Evolutionary conservation across 2,329 filamentous ascomycete species (phyloP).

Genomic region (Colletotrichum chrysophilum): DNA sequence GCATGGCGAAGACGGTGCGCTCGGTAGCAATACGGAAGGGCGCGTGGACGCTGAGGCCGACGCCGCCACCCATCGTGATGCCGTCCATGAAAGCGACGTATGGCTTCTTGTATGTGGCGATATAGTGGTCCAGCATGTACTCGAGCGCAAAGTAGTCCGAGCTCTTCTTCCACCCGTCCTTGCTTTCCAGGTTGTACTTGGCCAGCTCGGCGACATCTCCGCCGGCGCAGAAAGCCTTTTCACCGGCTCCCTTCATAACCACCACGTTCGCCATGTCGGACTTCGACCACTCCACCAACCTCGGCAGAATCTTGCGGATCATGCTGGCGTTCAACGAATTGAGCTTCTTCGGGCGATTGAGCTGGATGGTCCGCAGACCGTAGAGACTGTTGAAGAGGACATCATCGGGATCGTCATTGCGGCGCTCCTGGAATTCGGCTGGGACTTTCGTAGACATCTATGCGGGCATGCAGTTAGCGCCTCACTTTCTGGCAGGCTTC

Average conservation of each 20-base stretch:
- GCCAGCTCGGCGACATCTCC: conserved; percentile 88
- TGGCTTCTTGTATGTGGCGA: conserved; percentile 91
- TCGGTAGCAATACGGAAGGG: conserved; percentile 97
- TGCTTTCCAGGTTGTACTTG: conserved; percentile 69
- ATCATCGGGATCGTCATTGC: conserved; percentile 81
- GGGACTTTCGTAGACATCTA: conserved; percentile 41
- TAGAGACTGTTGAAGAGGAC: conserved; percentile 90
- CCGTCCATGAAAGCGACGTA: conserved; percentile 97
- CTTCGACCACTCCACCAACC: conserved; percentile 91
- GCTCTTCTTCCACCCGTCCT: conserved; percentile 75
- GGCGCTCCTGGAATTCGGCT: conserved; percentile 56
- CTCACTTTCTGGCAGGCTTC: not conserved
- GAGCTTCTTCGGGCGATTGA: conserved; percentile 90
- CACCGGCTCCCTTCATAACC: conserved; percentile 88
- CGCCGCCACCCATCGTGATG: conserved; percentile 97
- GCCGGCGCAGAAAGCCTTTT: conserved; percentile 88
- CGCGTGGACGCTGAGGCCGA: conserved; percentile 91
- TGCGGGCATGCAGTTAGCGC: not conserved
- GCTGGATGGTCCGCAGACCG: conserved; percentile 88
- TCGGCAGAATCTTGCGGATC: conserved; percentile 91
- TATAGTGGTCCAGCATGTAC: conserved; percentile 95
- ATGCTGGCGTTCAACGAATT: conserved; percentile 95
- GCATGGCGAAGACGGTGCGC: conserved; percentile 96
- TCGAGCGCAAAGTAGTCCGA: conserved; percentile 90
- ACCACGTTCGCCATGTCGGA: conserved; percentile 93